Conservation (phyloP, 1,284 basidiomycete species). For the Inonotus obliquus region DNA sequence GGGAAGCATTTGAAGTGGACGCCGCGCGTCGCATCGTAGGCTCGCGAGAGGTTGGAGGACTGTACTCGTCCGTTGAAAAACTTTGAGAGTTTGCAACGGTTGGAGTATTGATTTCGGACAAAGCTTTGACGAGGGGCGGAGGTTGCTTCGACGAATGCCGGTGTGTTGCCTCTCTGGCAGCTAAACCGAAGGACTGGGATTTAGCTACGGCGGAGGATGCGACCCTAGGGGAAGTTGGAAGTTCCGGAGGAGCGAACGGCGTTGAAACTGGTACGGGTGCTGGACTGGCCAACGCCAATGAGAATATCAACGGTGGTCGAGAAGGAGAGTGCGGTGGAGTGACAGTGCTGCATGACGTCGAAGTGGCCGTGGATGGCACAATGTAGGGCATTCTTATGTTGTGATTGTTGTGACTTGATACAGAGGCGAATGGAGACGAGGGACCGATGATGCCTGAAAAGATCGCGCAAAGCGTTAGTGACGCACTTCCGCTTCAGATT, state of each 20-base stretch:
- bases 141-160: background rate
- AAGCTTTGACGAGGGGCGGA: constrained; percentile 1
- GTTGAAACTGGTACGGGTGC: constrained; percentile 4
- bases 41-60: background rate
- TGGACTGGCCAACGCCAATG: constrained; percentile 1
- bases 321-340: background rate
- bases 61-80: background rate
- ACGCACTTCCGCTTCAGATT: background rate
- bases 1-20: constrained; percentile 6
- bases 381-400: constrained; percentile 8
- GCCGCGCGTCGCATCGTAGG: constrained; percentile 2
- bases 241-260: background rate
- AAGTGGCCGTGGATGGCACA: background rate
- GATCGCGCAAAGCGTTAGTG: background rate
- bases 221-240: background rate
- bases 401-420: background rate
- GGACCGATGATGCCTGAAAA: background rate
- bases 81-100: background rate
- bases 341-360: background rate
- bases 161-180: background rate
- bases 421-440: background rate
- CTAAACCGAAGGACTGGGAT: background rate
- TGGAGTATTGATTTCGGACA: background rate
- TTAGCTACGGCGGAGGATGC: background rate
- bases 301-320: background rate